Evolutionary conservation across 306 rosid species (phyloP), one percentile per base, ranked within the genome.

Genomic region (Castanea sativa): DNA sequence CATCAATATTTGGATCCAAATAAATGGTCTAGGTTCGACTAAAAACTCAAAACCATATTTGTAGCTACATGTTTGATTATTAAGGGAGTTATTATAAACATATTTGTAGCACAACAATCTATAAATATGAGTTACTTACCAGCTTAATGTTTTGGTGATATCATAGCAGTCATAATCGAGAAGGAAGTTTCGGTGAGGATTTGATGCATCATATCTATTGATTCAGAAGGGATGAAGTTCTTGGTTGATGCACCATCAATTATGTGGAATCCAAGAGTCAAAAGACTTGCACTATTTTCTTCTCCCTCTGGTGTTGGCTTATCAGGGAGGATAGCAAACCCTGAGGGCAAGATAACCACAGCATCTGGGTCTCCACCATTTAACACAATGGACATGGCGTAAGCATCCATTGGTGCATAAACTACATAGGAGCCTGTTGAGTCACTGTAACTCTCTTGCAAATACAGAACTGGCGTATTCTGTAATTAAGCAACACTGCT

Each of bases 391-490:
- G 70, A 4, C 52, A 88, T 1, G 2, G 94, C 75, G 0, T 0
- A 1, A 4, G 16, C 53, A 8, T 87, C 91, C 4, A 90, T n/a
- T 0, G 98, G 92, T 1, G 93, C 88, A 74, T 81, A 88, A 6
- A 86, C 60, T 25, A 91, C 84, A 35, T 91, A 91, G 0, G 89
- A 86, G 13, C 79, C 85, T 5, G 82, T 60, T 18, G 78, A 2
- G 79, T 87, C 89, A 9, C 81, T 85, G 79, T 73, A 75, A 69
- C 93, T 88, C 81, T 86, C 87, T 80, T 93, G 98, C 18, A 90
- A 21, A 69, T 85, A 90, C 27, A 58, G 35, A 3, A 80, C 85
- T 51, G 64, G 12, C 8, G 85, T n/a, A 18, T 63, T 52, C 97
- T 91, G 35, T 77, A 74, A n/a, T 27, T 49, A 32, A 45, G 19